phyloP scores from a whole-genome alignment of 164 flowering plant genomes.

The Paratinospora sagittata region DNA sequence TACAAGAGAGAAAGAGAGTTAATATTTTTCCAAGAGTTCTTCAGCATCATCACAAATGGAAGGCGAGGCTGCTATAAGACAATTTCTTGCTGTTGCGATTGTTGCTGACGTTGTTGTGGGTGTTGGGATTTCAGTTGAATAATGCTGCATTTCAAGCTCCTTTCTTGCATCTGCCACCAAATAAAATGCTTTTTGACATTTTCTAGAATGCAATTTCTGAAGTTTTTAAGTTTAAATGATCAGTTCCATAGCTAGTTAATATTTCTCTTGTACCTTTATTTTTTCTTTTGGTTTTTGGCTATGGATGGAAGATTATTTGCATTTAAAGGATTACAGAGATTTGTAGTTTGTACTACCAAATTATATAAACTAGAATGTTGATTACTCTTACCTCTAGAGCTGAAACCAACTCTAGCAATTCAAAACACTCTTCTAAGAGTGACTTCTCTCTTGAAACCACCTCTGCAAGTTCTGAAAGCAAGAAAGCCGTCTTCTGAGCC shows the following conservation, averaged over 20 bases:
- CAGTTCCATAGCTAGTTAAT: no score
- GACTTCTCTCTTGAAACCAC: slow-evolving; percentile 54
- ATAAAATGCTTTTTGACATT: neutral
- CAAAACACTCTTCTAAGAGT: slow-evolving; percentile 50
- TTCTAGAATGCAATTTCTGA: neutral
- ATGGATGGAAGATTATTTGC: no score
- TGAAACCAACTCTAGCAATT: slow-evolving; percentile 36
- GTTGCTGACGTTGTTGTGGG: slow-evolving; percentile 8
- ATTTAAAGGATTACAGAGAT: no score
- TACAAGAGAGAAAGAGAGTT: neutral
- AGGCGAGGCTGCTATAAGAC: neutral
- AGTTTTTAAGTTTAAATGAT: neutral
- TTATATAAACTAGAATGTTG: neutral
- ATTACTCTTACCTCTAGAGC: slow-evolving; percentile 37
- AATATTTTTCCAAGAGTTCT: neutral
- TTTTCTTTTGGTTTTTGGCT: no score
- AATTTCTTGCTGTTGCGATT: slow-evolving; percentile 3
- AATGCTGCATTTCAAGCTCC: slow-evolving; percentile 38
- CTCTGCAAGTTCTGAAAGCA: slow-evolving; percentile 51
- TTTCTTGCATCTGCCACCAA: slow-evolving; percentile 42
- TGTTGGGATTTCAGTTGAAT: slow-evolving; percentile 31
- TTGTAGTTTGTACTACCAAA: neutral
- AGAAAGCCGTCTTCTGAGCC: slow-evolving; percentile 32
- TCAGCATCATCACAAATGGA: neutral
- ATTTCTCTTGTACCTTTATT: no score